Conservation (phyloP, 176 grass and related monocot genomes). For the Musa schizocarpa region DNA sequence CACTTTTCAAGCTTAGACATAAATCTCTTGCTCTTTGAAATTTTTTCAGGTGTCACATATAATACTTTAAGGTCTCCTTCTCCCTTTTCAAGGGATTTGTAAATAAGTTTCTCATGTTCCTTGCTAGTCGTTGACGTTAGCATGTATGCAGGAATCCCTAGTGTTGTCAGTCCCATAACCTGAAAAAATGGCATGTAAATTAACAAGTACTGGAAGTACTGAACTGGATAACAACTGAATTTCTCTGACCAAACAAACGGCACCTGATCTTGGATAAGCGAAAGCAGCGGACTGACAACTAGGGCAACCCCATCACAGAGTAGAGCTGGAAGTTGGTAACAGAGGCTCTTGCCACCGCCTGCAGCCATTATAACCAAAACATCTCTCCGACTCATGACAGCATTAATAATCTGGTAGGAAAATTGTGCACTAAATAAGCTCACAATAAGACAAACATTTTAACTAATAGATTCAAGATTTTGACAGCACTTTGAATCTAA, state of each 20-base stretch:
- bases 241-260: neutral
- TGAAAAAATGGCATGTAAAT: conserved; percentile 29
- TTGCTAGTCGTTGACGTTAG: conserved; percentile 78
- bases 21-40: conserved; percentile 96
- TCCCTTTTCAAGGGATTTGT: conserved; percentile 83
- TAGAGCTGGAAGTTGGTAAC: conserved; percentile 82
- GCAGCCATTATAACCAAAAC: conserved; percentile 94
- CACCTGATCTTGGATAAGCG: conserved; percentile 90
- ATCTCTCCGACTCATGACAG: conserved; percentile 82
- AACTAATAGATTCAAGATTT: neutral
- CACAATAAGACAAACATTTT: conserved; percentile 3
- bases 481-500: neutral
- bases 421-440: conserved; percentile 21
- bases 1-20: conserved; percentile 98
- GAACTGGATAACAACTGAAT: neutral
- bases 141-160: conserved; percentile 86
- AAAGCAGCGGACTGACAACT: conserved; percentile 82
- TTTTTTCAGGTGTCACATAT: conserved; percentile 97
- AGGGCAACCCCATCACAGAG: conserved; percentile 62
- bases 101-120: conserved; percentile 72
- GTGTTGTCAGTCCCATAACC: conserved; percentile 79
- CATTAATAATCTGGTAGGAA: conserved; percentile 75
- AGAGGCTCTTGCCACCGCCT: conserved; percentile 85
- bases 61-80: conserved; percentile 76
- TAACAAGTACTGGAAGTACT: conserved; percentile 9